phyloP scores from a whole-genome alignment of 257 asterid species.

The Nicotiana tomentosiformis region DNA sequence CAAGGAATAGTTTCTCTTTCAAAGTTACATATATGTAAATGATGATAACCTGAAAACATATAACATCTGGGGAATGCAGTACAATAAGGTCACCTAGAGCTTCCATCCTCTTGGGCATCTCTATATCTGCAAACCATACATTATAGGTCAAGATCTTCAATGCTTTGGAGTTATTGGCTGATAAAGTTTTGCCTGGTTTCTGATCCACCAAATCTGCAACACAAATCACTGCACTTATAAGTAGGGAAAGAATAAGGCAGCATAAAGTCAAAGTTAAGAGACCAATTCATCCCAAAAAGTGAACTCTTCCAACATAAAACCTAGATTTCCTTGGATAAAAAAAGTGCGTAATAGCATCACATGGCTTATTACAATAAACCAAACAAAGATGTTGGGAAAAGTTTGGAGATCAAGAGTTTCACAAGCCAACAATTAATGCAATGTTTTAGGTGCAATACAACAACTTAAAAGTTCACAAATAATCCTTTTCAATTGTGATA shows the following conservation, averaged over 20 bases:
- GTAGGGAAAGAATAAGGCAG: background rate
- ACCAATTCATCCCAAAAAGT: background rate
- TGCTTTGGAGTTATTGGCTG: slow-evolving; percentile 19
- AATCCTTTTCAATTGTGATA: background rate
- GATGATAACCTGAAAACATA: slow-evolving; percentile 77
- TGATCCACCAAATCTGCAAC: slow-evolving; percentile 9
- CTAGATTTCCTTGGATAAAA: background rate
- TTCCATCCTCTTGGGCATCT: slow-evolving; percentile 66
- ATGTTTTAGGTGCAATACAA: background rate
- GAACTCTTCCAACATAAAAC: background rate
- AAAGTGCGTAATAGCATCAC: background rate
- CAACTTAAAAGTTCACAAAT: background rate
- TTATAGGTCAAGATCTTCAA: slow-evolving; percentile 85
- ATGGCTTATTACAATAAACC: background rate
- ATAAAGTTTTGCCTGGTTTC: slow-evolving; percentile 27
- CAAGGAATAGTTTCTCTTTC: background rate
- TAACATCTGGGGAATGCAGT: slow-evolving; percentile 75
- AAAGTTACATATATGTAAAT: background rate
- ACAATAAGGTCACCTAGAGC: slow-evolving; percentile 70
- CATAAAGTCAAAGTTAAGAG: background rate
- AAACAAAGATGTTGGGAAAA: background rate
- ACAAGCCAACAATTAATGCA: background rate
- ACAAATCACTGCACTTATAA: slow-evolving; percentile 7
- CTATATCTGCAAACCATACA: slow-evolving; percentile 88
- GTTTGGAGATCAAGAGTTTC: background rate